Evolutionary conservation across 306 rosid genomes (phyloP).

Genomic region (Dalbergia oliveri): DNA sequence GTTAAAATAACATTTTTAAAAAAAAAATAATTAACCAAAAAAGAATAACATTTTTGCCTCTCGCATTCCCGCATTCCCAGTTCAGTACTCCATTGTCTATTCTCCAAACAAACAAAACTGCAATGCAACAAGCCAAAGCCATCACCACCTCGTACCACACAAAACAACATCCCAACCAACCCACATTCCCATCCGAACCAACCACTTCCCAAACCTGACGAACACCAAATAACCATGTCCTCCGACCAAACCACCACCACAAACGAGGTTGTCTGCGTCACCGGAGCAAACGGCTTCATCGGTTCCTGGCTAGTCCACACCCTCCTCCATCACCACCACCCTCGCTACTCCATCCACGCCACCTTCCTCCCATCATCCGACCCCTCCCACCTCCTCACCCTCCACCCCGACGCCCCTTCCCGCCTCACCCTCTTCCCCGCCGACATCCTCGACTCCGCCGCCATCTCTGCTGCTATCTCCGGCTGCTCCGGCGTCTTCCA

Average conservation of each 20-base stretch:
- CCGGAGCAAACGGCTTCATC: slow-evolving; percentile 93
- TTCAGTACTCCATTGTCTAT: too few relatives aligned
- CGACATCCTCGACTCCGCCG: slow-evolving; percentile 61
- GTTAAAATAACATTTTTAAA: too few relatives aligned
- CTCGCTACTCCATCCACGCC: slow-evolving; percentile 79
- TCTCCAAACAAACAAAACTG: too few relatives aligned
- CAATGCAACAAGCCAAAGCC: too few relatives aligned
- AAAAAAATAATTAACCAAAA: too few relatives aligned
- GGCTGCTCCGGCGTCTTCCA: slow-evolving; percentile 84
- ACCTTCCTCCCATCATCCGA: slow-evolving; percentile 73
- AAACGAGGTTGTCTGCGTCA: slow-evolving; percentile 65
- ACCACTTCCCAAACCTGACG: neutral
- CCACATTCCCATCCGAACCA: neutral
- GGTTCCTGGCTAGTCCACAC: slow-evolving; percentile 80
- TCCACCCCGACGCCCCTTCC: slow-evolving; percentile 51
- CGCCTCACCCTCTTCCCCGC: slow-evolving; percentile 59
- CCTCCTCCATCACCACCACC: slow-evolving; percentile 52
- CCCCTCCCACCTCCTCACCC: slow-evolving; percentile 66
- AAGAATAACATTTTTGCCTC: too few relatives aligned
- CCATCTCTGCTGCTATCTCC: slow-evolving; percentile 61
- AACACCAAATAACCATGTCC: slow-evolving; percentile 38
- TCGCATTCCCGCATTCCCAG: too few relatives aligned
- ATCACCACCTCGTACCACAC: too few relatives aligned
- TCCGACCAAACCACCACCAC: slow-evolving; percentile 53
- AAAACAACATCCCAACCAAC: too few relatives aligned